These are phyloP conservation scores for Gracilaria vermiculophylla DNA, from an alignment of 23 red algal species.

Conservation along the genomic window DNA sequence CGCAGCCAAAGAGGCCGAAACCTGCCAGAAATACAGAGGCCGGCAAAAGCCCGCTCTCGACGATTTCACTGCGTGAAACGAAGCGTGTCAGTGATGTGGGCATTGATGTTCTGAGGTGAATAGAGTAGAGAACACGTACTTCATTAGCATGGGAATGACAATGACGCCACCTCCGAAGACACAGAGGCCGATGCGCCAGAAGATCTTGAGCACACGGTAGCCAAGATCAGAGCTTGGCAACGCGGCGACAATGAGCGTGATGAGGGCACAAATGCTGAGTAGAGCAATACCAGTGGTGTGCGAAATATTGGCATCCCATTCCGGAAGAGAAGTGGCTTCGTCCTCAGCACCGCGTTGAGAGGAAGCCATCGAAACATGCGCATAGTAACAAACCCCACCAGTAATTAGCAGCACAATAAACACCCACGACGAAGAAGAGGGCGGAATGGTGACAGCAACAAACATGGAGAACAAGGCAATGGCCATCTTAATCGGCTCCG, in stretches of 20 bases:
- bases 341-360: neutral
- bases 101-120: too few species aligned
- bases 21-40: slow-evolving; percentile 54
- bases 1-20: slow-evolving; percentile 53
- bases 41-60: slow-evolving; percentile 31
- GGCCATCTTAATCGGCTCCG: slow-evolving; percentile 10
- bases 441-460: slow-evolving; percentile 46
- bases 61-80: slow-evolving; percentile 23
- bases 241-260: slow-evolving; percentile 23
- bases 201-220: slow-evolving; percentile 37
- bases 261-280: slow-evolving; percentile 7
- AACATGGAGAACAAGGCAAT: slow-evolving; percentile 40
- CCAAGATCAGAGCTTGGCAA: slow-evolving; percentile 15
- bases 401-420: slow-evolving; percentile 53
- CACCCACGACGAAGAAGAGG: slow-evolving; percentile 16
- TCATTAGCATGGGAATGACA: slow-evolving; percentile 76
- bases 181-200: slow-evolving; percentile 68
- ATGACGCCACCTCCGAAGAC: slow-evolving; percentile 80
- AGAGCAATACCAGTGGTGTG: slow-evolving; percentile 19
- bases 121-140: slow-evolving; percentile 30
- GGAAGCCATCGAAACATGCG: neutral
- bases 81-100: neutral
- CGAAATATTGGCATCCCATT: slow-evolving; percentile 51
- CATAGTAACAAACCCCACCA: slow-evolving; percentile 16
- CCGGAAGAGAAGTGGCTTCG: neutral